phyloP scores from a whole-genome alignment of 202 grass and related monocot genomes.

The Panicum hallii region DNA sequence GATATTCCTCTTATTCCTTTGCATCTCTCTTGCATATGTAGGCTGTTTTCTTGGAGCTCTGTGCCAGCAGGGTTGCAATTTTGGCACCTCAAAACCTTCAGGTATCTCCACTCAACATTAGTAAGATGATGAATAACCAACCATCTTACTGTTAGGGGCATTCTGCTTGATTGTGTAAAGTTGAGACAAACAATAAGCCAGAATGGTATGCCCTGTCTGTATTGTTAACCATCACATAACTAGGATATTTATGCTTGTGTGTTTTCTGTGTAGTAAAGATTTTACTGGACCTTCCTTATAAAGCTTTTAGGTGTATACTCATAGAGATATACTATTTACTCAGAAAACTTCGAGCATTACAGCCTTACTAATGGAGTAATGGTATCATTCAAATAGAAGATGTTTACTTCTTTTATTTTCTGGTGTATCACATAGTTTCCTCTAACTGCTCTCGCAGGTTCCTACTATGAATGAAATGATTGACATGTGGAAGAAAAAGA shows the following conservation, averaged over 20 bases:
- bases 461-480: slow-evolving; percentile 92
- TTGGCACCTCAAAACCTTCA: slow-evolving; percentile 82
- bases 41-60: slow-evolving; percentile 96
- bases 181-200: neutral
- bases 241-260: slow-evolving; percentile 11
- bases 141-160: neutral
- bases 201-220: neutral
- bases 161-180: slow-evolving; percentile 5
- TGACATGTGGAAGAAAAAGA: slow-evolving; percentile 98
- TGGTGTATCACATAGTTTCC: neutral
- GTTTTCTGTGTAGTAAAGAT: slow-evolving; percentile 25
- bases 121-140: slow-evolving; percentile 21
- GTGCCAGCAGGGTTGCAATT: slow-evolving; percentile 74
- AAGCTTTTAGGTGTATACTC: neutral
- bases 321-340: neutral
- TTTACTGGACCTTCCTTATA: neutral
- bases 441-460: slow-evolving; percentile 57
- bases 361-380: neutral
- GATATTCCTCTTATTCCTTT: slow-evolving; percentile 33
- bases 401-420: neutral
- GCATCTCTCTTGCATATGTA: slow-evolving; percentile 44
- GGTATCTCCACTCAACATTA: slow-evolving; percentile 50
- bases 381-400: neutral
- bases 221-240: neutral
- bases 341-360: neutral